phyloP scores from a whole-genome alignment of 2,329 filamentous ascomycete genomes.

The Talaromyces albobiverticillius region DNA sequence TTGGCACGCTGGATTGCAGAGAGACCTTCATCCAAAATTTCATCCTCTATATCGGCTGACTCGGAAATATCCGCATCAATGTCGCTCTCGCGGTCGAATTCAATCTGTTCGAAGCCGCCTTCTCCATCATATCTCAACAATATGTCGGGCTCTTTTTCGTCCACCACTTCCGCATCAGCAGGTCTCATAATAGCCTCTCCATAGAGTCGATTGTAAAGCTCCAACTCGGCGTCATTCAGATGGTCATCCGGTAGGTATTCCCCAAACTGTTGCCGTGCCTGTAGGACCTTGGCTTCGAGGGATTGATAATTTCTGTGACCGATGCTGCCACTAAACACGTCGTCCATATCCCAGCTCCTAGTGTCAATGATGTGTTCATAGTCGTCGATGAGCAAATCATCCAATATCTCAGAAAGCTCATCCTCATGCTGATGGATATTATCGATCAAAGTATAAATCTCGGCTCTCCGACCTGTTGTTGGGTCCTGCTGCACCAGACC shows the following conservation, averaged over 20 bases:
- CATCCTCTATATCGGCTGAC: constrained; percentile 30
- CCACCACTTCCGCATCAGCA: constrained; percentile 27
- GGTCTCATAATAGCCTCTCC: constrained; percentile 61
- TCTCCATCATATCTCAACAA: constrained; percentile 38
- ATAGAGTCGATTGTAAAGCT: constrained; percentile 76
- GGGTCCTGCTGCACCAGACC: constrained; percentile 17
- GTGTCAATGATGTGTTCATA: constrained; percentile 22
- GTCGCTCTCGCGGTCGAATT: constrained; percentile 19
- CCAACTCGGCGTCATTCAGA: constrained; percentile 67
- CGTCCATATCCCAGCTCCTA: constrained; percentile 25
- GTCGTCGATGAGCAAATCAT: constrained; percentile 33
- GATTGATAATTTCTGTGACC: constrained; percentile 30
- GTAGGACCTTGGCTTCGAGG: constrained; percentile 53
- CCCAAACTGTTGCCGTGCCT: constrained; percentile 71
- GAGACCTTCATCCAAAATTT: constrained; percentile 22
- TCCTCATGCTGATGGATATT: constrained; percentile 35
- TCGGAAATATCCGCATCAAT: constrained; percentile 24
- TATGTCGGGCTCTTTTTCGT: constrained; percentile 29
- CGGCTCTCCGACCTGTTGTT: constrained; percentile 25
- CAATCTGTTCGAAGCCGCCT: constrained; percentile 36
- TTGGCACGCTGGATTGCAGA: constrained; percentile 30
- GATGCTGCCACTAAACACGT: constrained; percentile 28
- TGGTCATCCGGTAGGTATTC: constrained; percentile 71
- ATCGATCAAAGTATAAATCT: constrained; percentile 36
- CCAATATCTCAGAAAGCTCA: constrained; percentile 31